Evolutionary conservation across 2,329 filamentous ascomycete genomes (phyloP), one percentile per base, ranked within the genome.

Genomic region (Pleomassaria siparia): DNA sequence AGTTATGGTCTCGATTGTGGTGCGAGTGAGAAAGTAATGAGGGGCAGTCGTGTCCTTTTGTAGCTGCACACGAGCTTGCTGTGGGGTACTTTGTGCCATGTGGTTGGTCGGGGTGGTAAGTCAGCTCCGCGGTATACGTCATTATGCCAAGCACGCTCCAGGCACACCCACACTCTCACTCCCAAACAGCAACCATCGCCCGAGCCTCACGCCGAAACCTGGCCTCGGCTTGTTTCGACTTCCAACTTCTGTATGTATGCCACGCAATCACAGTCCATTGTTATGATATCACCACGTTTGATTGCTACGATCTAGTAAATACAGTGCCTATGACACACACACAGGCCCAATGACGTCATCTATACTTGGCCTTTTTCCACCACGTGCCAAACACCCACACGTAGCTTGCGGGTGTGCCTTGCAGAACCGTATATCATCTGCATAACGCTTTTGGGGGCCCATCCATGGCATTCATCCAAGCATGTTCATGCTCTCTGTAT

Each of bases 341-440:
- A 28, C 29, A 10, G 32, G 18, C 32, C 39, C 25, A 40, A 43
- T 53, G 47, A 50, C 50, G 47, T 49, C 26, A 50, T 37, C 21
- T 10, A 20, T 21, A 13, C 28, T 12, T 21, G 35, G 8, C 7
- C 20, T 21, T 18, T n/a, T 5, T n/a, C 12, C 29, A 30, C 25
- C n/a, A n/a, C 21, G 13, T 40, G 3, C n/a, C n/a, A 32, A 7
- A 35, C 32, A 35, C 15, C 32, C 21, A 58, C n/a, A 60, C 51
- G 51, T 54, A 50, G 57, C 48, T 18, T 47, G 54, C 63, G 64
- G 63, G 59, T 66, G 66, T 68, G 59, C 66, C 66, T 70, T 68
- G 65, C 65, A 69, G 61, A 51, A 37, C 13, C 35, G 10, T 50
- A 40, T 51, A 47, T 59, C 56, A 63, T 63, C 59, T 50, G 53